A percentile compares a stretch with the other conserved stretches of the same genome.
phyloP scores from a whole-genome alignment of 345 rosid species.

The Bruguiera gymnorhiza region DNA sequence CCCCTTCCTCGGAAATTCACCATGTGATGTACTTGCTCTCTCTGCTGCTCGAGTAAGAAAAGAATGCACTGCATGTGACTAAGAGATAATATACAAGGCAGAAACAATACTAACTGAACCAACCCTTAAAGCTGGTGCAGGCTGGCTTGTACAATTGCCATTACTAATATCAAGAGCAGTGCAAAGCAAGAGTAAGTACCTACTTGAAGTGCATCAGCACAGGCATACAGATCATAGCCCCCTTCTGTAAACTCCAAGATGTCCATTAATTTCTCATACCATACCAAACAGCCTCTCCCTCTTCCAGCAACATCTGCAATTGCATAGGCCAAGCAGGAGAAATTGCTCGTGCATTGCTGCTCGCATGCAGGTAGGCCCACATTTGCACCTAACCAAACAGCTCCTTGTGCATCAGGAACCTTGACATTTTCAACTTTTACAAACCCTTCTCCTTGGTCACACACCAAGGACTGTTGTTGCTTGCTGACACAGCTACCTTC shows the following conservation, averaged over 20 bases:
- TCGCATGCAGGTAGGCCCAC: slow-evolving; percentile 39
- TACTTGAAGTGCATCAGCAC: slow-evolving; percentile 43
- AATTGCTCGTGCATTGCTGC: slow-evolving; percentile 40
- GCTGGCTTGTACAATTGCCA: background rate
- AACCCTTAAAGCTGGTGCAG: background rate
- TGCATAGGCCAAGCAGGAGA: slow-evolving; percentile 58
- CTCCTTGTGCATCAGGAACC: slow-evolving; percentile 42
- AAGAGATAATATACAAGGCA: background rate
- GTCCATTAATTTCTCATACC: slow-evolving; percentile 49
- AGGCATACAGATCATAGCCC: slow-evolving; percentile 52
- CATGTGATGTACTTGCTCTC: slow-evolving; percentile 18
- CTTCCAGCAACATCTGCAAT: slow-evolving; percentile 35
- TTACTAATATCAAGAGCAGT: background rate
- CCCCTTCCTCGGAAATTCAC: slow-evolving; percentile 27
- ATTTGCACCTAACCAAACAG: slow-evolving; percentile 33
- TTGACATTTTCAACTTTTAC: slow-evolving; percentile 31
- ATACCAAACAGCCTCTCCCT: slow-evolving; percentile 53
- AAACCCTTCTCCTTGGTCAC: slow-evolving; percentile 42
- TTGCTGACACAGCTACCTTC: slow-evolving; percentile 50
- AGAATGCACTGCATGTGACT: background rate
- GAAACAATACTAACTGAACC: background rate
- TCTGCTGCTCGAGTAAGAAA: slow-evolving; percentile 26
- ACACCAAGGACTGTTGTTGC: background rate
- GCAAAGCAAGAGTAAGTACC: slow-evolving; percentile 32
- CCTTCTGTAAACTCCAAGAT: slow-evolving; percentile 28